phyloP scores from a whole-genome alignment of 2,329 filamentous ascomycete species.

The Trichoderma atrobrunneum region DNA sequence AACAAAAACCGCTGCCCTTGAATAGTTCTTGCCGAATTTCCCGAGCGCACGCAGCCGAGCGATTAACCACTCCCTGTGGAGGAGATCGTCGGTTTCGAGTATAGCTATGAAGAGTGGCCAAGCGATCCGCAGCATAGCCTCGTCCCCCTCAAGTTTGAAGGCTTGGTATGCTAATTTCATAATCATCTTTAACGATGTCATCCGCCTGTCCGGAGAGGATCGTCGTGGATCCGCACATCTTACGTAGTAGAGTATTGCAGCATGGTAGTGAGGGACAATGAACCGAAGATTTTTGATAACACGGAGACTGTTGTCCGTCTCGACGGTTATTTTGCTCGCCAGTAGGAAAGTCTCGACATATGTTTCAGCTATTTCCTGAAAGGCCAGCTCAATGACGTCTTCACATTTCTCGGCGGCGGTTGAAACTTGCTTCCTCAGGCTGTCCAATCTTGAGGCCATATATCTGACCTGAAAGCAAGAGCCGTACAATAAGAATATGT shows the following conservation, averaged over 20 bases:
- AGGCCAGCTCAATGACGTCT: not conserved
- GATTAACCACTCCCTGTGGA: not conserved
- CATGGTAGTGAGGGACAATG: not conserved
- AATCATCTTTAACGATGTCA: not conserved
- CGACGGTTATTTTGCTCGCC: not conserved
- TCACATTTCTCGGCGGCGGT: not conserved
- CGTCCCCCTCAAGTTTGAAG: not conserved
- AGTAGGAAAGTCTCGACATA: not conserved
- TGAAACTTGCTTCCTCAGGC: not conserved
- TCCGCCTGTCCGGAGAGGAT: not conserved
- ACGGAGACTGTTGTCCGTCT: not conserved
- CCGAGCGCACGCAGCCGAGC: not conserved
- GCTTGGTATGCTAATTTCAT: not conserved
- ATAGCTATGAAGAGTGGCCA: not conserved
- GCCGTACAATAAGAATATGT: not conserved
- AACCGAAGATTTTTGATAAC: not conserved
- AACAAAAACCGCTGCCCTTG: not conserved
- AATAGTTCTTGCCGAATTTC: not conserved
- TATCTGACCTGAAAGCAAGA: not conserved
- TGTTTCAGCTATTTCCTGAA: not conserved
- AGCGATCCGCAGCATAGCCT: not conserved
- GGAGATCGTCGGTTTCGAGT: not conserved
- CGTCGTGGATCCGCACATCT: not conserved
- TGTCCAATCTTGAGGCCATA: not conserved
- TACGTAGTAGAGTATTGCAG: not conserved